A percentile compares a stretch with the other conserved stretches of the same genome.
These are phyloP conservation scores for Phaeoacremonium minimum DNA, from an alignment of 2,329 filamentous ascomycete genomes.

Conservation along the genomic window DNA sequence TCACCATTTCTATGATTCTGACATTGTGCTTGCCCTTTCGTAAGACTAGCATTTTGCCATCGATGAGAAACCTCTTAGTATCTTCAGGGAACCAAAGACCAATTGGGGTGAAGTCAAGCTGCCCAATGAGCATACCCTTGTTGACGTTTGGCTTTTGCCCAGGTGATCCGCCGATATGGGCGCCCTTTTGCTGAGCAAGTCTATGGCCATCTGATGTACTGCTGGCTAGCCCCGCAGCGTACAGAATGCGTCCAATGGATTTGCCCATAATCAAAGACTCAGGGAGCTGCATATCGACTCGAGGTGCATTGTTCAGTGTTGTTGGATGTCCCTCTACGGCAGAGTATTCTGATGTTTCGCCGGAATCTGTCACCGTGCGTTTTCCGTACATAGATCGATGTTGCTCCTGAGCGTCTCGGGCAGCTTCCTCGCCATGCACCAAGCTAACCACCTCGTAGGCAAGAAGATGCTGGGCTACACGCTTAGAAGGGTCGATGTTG, in stretches of 20 bases:
- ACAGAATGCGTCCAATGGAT: constrained; percentile 55
- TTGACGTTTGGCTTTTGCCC: constrained; percentile 21
- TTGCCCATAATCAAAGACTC: constrained; percentile 46
- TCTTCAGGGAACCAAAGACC: constrained; percentile 54
- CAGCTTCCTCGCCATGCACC: constrained; percentile 66
- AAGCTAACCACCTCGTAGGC: constrained; percentile 79
- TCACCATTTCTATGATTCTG: constrained; percentile 55
- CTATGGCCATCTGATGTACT: constrained; percentile 56
- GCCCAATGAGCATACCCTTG: constrained; percentile 34
- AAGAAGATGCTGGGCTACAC: constrained; percentile 76
- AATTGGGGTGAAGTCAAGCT: constrained; percentile 58
- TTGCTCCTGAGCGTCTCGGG: constrained; percentile 54
- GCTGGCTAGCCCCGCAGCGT: constrained; percentile 52
- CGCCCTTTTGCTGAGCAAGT: constrained; percentile 48
- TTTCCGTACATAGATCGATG: constrained; percentile 47
- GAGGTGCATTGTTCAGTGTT: constrained; percentile 40
- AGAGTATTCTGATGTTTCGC: constrained; percentile 10
- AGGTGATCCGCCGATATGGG: constrained; percentile 54
- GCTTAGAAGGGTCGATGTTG: constrained; percentile 59
- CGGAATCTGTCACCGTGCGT: constrained; percentile 5
- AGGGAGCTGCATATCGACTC: constrained; percentile 56
- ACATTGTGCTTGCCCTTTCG: constrained; percentile 62
- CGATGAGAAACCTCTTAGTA: constrained; percentile 57
- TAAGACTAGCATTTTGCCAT: constrained; percentile 53
- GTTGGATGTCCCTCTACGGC: constrained; percentile 13